Base-by-base conservation (phyloP, 148 eudicot species). In the Spergularia marina region DNA sequence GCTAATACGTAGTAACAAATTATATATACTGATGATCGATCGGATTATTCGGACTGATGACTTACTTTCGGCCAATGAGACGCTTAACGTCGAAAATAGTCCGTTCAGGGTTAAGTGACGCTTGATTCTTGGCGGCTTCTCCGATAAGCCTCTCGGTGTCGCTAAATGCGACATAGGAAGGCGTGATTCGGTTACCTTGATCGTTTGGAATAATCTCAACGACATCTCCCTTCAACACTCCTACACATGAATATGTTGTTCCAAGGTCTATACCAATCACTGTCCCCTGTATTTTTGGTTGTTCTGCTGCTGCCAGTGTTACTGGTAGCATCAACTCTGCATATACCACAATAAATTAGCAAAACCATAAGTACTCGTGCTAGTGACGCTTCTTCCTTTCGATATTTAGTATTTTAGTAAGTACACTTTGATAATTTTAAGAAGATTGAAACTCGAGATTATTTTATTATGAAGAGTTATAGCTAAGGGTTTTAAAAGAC, bases 131-230 rank as follows among this genome's bases (percentile, higher is more conserved):
- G 11, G 89, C 89, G 0, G 89, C 86, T 74, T 83, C 89, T 49
- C 89, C 89, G 40, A 81, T 83, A 57, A 86, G 53, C 67, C 89
- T 80, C 70, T 86, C 89, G 0, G 83, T 78, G 52, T 86, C 89
- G 1, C 86, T 86, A 73, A 85, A 85, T 10, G 88, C 86, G 9
- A 85, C 88, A 85, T 85, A 85, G 6, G 88, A 85, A n/a, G 88
- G 88, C 11, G 88, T 85, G 80, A 85, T 83, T 66, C 88, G 56
- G 39, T 83, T 85, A 21, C 88, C 88, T 81, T 85, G 88, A 53
- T 83, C 86, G 34, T 82, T 85, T 9, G 82, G 82, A 80, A 85
- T 82, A 39, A 85, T 85, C 66, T 85, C 85, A 6, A 83, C 86
- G 54, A 75, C 80, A 64, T 82, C 86, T 53, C 81, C 77, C 41